Base-by-base conservation (phyloP, 2,329 filamentous ascomycete species). In the Cordyceps fumosorosea region DNA sequence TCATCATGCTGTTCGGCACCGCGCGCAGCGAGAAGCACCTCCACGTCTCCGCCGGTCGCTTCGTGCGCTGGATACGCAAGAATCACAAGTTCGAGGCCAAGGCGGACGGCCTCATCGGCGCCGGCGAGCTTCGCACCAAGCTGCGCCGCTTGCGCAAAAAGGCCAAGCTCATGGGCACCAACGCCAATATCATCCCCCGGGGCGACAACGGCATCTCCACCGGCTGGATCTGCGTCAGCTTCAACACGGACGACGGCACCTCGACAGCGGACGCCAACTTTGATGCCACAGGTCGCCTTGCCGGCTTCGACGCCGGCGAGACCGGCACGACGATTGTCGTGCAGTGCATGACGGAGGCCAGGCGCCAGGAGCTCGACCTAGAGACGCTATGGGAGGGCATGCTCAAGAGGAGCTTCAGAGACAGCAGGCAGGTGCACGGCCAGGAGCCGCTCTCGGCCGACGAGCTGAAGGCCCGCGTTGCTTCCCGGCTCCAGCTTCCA, bases 171-270 rank as follows among this genome's bases (percentile, higher is more conserved):
- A 78, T 96, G 67, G 91, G 90, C 16, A 89, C 84, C 63, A 86
- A 86, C 2, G 84, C 85, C 0, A 85, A 86, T n/a, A 81, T 83
- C 53, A 79, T 84, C 6, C 84, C 84, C 12, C 83, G 82, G 54
- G 78, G 82, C 1, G 93, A 96, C 68, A 91, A 97, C 70, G 93
- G 93, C 2, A 90, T 96, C 58, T 88, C 89, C 14, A 97, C 93
- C 0, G 93, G 92, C 11, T 99, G 95, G 95, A 89, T 99, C 22
- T 99, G 95, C 74, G 90, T 98, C 64, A 96, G 96, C 71, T 83
- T 95, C 11, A 91, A 90, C 5, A 84, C 84, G 18, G 81, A 91
- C 1, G 84, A 88, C 50, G 82, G 83, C 24, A 78, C 81, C n/a
- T 69, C 72, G 18, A 70, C 72, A 10, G 80, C 84, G 64, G 71